Evolutionary conservation across 768 basidiomycete species (phyloP), one percentile per base, ranked within the genome.

Genomic region (Lactarius psammicola): DNA sequence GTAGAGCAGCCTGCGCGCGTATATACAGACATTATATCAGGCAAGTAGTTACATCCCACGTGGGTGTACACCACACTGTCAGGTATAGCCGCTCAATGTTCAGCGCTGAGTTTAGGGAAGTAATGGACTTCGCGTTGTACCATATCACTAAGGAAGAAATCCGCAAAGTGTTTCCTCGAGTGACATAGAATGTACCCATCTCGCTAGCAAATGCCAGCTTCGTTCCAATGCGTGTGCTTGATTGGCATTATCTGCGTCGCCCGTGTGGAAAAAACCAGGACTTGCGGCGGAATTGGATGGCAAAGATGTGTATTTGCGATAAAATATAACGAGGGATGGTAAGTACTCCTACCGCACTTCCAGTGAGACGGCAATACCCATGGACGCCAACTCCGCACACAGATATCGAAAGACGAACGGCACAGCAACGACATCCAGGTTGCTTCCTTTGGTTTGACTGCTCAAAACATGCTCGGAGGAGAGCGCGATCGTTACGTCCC

Each of bases 371-470:
- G 90, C 86, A 71, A 99, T 98, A 55, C 97, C 96, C 96, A 98
- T 98, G 20, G 93, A 90, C n/a, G 95, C 95, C 71, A 99, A 79
- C 78, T 99, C 97, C 2, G 95, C 91, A 74, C 95, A 95, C 13
- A 98, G 82, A 79, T 95, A 93, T 57, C 93, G 83, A 78, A 97
- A 96, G 59, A 96, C 95, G 72, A 92, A 98, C 8, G 97, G 97
- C 26, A 99, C 85, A 15, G 96, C 96, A 60, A 99, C 87, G 56
- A 99, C 88, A 76, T 98, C 97, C 75, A 99, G 85, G 69, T 94
- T 87, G 18, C 90, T 88, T 36, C 90, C 90, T 77, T 87, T 89
- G 61, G 78, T 77, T 65, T 74, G 69, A 30, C 81, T 76, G 42
- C 83, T 80, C 38, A 94, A 80, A 44, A 92, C 80, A 71, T 93